Conservation (phyloP, 441 rosid genomes). For the Monsonia emarginata region DNA sequence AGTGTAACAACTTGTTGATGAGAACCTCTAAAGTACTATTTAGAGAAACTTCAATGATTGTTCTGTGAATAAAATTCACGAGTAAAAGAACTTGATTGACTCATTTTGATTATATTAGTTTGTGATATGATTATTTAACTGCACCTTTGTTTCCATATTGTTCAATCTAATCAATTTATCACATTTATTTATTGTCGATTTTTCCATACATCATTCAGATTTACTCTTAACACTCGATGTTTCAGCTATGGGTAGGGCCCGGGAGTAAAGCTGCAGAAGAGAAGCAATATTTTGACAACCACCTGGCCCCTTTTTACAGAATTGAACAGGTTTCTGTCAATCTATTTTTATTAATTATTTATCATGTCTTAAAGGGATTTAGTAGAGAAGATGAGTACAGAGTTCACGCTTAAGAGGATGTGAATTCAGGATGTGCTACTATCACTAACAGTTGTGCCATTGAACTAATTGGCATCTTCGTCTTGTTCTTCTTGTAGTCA, state of each 20-base stretch:
- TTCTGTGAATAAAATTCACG: too few species aligned
- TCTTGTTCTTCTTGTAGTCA: neutral
- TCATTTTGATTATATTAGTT: neutral
- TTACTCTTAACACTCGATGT: constrained; percentile 18
- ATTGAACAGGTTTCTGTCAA: constrained; percentile 68
- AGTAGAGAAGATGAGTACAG: neutral
- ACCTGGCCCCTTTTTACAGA: constrained; percentile 91
- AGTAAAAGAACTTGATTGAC: neutral
- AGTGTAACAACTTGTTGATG: neutral
- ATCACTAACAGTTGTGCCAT: neutral
- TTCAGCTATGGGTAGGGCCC: constrained; percentile 96
- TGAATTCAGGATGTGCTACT: neutral
- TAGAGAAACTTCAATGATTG: neutral
- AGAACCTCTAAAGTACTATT: neutral
- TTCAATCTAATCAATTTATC: too few species aligned
- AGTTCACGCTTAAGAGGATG: neutral
- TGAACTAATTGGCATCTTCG: neutral
- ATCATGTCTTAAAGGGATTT: neutral
- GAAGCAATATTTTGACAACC: constrained; percentile 77
- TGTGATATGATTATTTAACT: neutral
- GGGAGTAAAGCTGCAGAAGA: constrained; percentile 92
- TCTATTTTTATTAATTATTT: too few species aligned
- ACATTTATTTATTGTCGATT: neutral
- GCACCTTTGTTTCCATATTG: neutral
- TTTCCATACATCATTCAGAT: neutral